phyloP scores from a whole-genome alignment of 2,329 filamentous ascomycete species.

The Diaporthe batatas region DNA sequence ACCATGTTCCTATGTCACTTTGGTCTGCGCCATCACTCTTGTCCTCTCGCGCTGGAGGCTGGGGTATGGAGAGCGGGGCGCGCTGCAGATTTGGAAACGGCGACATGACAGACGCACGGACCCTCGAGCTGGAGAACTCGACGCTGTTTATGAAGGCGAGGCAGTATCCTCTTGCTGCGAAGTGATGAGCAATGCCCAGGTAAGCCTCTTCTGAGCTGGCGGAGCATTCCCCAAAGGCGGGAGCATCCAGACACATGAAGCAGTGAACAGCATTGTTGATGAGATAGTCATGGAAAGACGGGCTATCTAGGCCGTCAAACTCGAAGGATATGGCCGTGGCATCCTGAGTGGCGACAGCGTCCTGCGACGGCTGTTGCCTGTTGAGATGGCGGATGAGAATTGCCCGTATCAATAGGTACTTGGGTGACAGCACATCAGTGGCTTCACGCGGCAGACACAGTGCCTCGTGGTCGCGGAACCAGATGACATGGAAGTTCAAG shows the following conservation, averaged over 20 bases:
- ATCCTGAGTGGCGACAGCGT: neutral
- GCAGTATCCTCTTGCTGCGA: constrained; percentile 69
- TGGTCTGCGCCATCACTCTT: neutral
- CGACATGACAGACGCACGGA: constrained; percentile 39
- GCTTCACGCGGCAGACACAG: constrained; percentile 66
- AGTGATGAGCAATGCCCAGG: constrained; percentile 65
- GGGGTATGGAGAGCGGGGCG: neutral
- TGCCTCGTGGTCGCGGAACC: constrained; percentile 70
- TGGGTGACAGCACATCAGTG: constrained; percentile 51
- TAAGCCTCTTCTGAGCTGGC: constrained; percentile 38
- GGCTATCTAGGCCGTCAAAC: constrained; percentile 59
- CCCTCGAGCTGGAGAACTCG: constrained; percentile 73
- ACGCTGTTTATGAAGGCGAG: constrained; percentile 74
- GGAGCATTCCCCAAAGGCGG: constrained; percentile 42
- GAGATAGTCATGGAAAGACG: constrained; percentile 69
- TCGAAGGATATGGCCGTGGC: constrained; percentile 49
- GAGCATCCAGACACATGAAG: constrained; percentile 76
- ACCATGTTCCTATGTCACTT: constrained; percentile 41
- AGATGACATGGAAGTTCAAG: constrained; percentile 79
- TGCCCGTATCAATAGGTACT: constrained; percentile 73
- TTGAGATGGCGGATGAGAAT: constrained; percentile 75
- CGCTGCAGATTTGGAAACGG: constrained; percentile 39
- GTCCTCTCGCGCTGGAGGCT: too few relatives aligned
- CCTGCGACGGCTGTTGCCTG: constrained; percentile 24
- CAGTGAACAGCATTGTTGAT: constrained; percentile 70